Evolutionary conservation across 495 filamentous ascomycete species (phyloP), one percentile per base, ranked within the genome.

Genomic region (Pseudomonodictys pantanalensis): DNA sequence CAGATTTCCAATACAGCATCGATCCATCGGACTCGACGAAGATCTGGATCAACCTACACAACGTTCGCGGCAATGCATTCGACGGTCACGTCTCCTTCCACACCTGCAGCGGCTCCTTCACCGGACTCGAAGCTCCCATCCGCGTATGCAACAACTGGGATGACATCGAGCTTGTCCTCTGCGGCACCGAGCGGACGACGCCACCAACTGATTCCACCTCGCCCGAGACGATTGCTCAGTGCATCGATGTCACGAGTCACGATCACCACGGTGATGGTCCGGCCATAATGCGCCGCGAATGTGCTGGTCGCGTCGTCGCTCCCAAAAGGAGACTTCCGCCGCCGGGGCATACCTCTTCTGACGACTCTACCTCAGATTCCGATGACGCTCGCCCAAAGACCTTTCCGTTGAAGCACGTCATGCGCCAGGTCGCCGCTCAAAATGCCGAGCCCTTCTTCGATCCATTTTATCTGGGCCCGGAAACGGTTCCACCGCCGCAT

Each of bases 111-210:
- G 59, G 59, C 3, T 1, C 46, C 11, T 62, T 51, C 59, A 56
- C 43, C 20, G 29, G 1, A 1, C 52, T 46, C 12, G 22, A 62
- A 24, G 52, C 44, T 15, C 52, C 43, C n/a, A 62, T 52, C 15
- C 52, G 47, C 5, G 23, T 20, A 20, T 62, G 59, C 52, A 23
- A 6, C 12, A n/a, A 48, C 42, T 45, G 10, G 44, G 59, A 62
- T 46, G 29, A 62, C 28, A 35, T 57, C 20, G 59, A 62, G 52
- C 32, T 62, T 1, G 59, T 62, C 18, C 59, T 62, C 33, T 62
- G 59, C 46, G 59, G 52, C 9, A 26, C 23, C 5, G 22, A 52
- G 17, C 38, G 49, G 15, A 30, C 46, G 6, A 12, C 15, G 1
- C 48, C 23, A 8, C 11, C 1, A 1, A 3, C 32, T 1, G 50